Percentiles rank a stretch among this genome's conserved stretches.
phyloP scores from a whole-genome alignment of 225 moss, liverwort and hornwort genomes.

The Anthoceros angustus region DNA sequence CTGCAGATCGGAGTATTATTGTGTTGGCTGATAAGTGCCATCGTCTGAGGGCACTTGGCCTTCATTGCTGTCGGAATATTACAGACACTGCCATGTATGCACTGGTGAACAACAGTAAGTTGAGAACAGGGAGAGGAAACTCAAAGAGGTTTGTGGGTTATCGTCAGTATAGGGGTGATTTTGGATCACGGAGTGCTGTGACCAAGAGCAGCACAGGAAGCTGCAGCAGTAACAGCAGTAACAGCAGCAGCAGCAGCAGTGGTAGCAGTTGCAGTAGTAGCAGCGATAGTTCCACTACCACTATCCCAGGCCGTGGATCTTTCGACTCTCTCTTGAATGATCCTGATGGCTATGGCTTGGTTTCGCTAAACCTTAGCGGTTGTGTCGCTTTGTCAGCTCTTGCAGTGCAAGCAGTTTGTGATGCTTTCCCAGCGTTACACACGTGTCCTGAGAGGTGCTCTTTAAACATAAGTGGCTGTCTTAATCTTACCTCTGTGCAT shows the following conservation, averaged over 20 bases:
- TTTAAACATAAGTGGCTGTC: constrained; percentile 88
- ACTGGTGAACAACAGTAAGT: constrained; percentile 59
- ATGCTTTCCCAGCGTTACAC: constrained; percentile 84
- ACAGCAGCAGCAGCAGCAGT: constrained; percentile 52
- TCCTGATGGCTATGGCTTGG: constrained; percentile 53
- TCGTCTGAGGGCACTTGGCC: constrained; percentile 54
- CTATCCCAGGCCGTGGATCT: constrained; percentile 19
- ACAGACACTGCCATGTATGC: constrained; percentile 85
- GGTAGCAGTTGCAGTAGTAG: constrained; percentile 34
- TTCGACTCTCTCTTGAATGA: constrained; percentile 60
- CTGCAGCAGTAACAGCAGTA: constrained; percentile 46
- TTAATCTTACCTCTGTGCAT: constrained; percentile 90
- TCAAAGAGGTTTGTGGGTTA: constrained; percentile 15
- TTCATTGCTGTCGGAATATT: constrained; percentile 81
- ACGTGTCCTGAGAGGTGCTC: constrained; percentile 88
- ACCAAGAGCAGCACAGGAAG: constrained; percentile 42
- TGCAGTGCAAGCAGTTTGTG: constrained; percentile 92
- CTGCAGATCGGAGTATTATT: constrained; percentile 75
- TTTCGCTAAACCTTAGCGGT: constrained; percentile 85
- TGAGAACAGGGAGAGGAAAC: constrained; percentile 27
- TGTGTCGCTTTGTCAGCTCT: constrained; percentile 70
- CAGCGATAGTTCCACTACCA: constrained; percentile 27
- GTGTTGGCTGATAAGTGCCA: constrained; percentile 68
- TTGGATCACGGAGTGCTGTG: constrained; percentile 18
- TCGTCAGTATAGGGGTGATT: constrained; percentile 16